Conservation (phyloP, 2,329 filamentous ascomycete species). For the Fusarium sp. region DNA sequence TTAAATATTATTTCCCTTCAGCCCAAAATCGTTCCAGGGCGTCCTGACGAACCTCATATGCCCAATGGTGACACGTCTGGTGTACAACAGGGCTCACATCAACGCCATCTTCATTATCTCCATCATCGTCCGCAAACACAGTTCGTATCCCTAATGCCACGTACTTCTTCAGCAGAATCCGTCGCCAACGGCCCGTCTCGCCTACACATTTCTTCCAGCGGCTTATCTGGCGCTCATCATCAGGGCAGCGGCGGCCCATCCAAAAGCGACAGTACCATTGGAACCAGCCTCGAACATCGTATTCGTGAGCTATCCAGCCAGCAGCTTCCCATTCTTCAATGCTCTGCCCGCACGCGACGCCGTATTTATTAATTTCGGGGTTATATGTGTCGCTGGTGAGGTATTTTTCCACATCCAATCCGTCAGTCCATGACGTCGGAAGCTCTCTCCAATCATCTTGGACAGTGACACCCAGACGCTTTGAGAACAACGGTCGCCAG, state of each 20-base stretch:
- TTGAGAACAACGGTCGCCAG: conserved; percentile 9
- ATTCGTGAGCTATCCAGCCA: conserved; percentile 18
- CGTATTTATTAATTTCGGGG: conserved; percentile 22
- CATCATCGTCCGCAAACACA: conserved; percentile 12
- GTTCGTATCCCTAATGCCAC: conserved; percentile 15
- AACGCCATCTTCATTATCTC: not conserved
- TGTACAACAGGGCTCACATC: conserved; percentile 24
- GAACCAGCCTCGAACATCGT: conserved; percentile 18
- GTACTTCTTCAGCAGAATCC: conserved; percentile 13
- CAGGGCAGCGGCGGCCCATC: conserved; percentile 15
- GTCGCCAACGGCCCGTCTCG: conserved; percentile 16
- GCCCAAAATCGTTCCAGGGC: conserved; percentile 15
- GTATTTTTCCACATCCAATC: conserved; percentile 1
- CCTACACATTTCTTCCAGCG: conserved; percentile 27
- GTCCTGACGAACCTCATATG: conserved; percentile 16
- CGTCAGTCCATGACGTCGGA: not conserved
- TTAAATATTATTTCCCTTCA: not conserved
- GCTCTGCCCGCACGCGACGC: conserved; percentile 15
- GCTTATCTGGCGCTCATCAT: conserved; percentile 23
- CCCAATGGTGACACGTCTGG: conserved; percentile 24
- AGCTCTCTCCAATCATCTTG: conserved; percentile 16
- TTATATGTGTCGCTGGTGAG: not conserved
- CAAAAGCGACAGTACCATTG: conserved; percentile 23
- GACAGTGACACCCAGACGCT: not conserved
- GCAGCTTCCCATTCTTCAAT: conserved; percentile 29